A percentile compares a stretch with the other conserved stretches of the same genome.
Evolutionary conservation across 2,329 filamentous ascomycete genomes (phyloP).

Genomic region (Cercospora zeae-maydis): DNA sequence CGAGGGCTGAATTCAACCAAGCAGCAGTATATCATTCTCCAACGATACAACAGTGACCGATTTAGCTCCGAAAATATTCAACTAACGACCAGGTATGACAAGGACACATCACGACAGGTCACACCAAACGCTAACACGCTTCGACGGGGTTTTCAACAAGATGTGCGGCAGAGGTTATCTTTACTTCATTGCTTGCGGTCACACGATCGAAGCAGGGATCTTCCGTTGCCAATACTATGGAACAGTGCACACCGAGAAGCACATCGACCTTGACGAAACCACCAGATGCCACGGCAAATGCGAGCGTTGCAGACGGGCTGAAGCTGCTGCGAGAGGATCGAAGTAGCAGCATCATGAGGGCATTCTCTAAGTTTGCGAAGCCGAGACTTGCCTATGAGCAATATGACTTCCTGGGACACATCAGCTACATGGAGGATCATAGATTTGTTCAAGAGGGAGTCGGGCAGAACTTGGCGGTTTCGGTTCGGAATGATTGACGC

Average conservation of each 20-base stretch:
- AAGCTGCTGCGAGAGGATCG: neutral
- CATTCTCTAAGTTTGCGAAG: neutral
- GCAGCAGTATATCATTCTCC: neutral
- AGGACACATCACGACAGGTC: neutral
- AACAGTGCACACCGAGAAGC: neutral
- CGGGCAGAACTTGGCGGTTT: neutral
- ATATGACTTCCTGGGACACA: neutral
- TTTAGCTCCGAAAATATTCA: neutral
- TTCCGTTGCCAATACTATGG: neutral
- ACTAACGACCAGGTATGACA: neutral
- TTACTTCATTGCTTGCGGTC: neutral
- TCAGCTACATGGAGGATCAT: neutral
- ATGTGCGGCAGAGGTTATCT: neutral
- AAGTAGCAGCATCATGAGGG: neutral
- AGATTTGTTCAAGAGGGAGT: neutral
- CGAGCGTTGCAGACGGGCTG: neutral
- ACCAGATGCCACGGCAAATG: neutral
- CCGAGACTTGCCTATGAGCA: neutral
- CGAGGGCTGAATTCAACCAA: neutral
- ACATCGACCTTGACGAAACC: neutral
- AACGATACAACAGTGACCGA: neutral
- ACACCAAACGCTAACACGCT: neutral
- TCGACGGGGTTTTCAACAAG: neutral
- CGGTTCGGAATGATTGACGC: neutral
- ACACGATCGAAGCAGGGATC: neutral